Conservation (phyloP, 345 rosid species). For the Corchorus olitorius region DNA sequence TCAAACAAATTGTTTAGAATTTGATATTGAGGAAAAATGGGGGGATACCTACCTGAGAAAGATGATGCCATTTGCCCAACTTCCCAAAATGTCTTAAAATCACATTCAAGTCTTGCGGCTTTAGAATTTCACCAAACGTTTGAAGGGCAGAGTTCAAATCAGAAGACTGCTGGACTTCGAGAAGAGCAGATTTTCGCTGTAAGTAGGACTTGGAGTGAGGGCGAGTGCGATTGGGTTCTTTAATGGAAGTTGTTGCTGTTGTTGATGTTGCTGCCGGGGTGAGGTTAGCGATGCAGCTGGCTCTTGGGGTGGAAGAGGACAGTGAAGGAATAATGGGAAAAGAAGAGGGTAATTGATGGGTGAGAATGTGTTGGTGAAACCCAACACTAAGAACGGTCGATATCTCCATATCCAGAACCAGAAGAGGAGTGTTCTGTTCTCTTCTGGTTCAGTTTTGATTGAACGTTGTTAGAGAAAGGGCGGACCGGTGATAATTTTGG, state of each 20-base stretch:
- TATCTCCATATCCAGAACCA: constrained; percentile 44
- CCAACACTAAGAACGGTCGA: constrained; percentile 35
- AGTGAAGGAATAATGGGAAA: constrained; percentile 31
- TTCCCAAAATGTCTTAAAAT: constrained; percentile 73
- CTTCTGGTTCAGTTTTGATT: background rate
- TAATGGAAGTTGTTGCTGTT: constrained; percentile 22
- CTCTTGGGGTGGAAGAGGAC: constrained; percentile 20
- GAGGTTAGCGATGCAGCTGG: background rate
- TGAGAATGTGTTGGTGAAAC: constrained; percentile 32
- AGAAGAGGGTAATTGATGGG: constrained; percentile 20
- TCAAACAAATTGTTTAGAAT: background rate
- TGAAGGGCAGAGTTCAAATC: constrained; percentile 60
- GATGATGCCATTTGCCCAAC: constrained; percentile 61
- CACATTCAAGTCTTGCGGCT: constrained; percentile 83
- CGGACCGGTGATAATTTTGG: background rate
- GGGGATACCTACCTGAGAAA: constrained; percentile 76
- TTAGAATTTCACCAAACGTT: constrained; percentile 57
- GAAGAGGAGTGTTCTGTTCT: background rate
- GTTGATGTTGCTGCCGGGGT: constrained; percentile 18
- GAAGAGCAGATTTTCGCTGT: constrained; percentile 67
- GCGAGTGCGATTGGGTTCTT: constrained; percentile 27
- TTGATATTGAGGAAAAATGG: background rate
- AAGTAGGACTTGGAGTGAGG: constrained; percentile 59
- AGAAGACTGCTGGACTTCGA: constrained; percentile 57
- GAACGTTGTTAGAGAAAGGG: background rate